Evolutionary conservation across 192 early-diverging fungal species (phyloP), one percentile per base, ranked within the genome.

Genomic region (Coemansia interrupta): DNA sequence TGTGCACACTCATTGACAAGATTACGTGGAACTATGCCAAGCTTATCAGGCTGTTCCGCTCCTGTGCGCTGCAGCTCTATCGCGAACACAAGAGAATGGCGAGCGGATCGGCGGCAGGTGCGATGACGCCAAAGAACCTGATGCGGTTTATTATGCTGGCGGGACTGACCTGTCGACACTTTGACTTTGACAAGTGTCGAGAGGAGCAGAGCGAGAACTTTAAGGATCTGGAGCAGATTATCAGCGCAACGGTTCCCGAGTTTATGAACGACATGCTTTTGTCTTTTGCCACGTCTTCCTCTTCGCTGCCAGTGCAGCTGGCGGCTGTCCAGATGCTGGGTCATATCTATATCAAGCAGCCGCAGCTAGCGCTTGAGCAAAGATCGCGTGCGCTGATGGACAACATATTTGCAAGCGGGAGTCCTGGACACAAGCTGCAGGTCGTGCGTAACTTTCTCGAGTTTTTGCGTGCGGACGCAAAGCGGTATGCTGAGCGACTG

Each of bases 71-170:
- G 40, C 84, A 83, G 61, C 81, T 91, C 29, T 74, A 66, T 22
- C 60, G 72, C 18, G 84, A 82, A 13, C 55, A 68, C 43, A 64
- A 63, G 20, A 47, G 66, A 12, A 70, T 85, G 2, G 53, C 59
- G 13, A 30, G 57, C 19, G 72, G 66, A 14, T 54, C 54, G 24
- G 14, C 19, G 4, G 8, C 20, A 19, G 43, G 64, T 4, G 40
- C 72, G 18, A 40, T 61, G 41, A 72, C 84, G 0, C 40, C 70
- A 22, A 73, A 78, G 23, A 80, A 71, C 42, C 53, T 84, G 17
- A 84, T 83, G 71, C 83, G 90, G 26, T 81, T 92, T n/a, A 70
- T 92, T 51, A 82, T 89, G 9, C 83, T 96, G 29, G 78, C 83
- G 9, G 87, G 88, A 13, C 66, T 90, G 41, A 56, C 91, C 6